Evolutionary conservation across 305 asterid species (phyloP).

Genomic region (Fraxinus platypoda): DNA sequence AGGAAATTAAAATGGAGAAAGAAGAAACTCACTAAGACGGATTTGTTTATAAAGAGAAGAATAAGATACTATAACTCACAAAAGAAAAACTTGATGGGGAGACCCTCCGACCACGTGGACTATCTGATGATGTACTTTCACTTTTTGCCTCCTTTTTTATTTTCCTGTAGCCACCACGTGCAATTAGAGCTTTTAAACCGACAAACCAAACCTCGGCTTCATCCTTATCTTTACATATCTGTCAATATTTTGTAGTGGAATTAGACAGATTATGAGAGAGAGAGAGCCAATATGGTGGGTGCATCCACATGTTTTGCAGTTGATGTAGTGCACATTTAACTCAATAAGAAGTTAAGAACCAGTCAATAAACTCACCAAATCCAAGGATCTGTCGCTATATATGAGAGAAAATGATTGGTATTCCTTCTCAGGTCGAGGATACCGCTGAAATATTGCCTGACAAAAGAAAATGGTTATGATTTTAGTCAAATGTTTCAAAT

Average conservation of each 20-base stretch:
- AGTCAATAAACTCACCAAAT: slow-evolving; percentile 57
- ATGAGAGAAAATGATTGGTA: slow-evolving; percentile 83
- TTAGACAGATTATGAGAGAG: slow-evolving; percentile 5
- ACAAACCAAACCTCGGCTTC: slow-evolving; percentile 94
- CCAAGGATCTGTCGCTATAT: slow-evolving; percentile 63
- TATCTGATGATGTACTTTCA: slow-evolving; percentile 45
- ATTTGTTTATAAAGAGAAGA: slow-evolving; percentile 10
- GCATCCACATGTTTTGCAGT: background rate
- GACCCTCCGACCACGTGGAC: slow-evolving; percentile 47
- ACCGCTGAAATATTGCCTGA: slow-evolving; percentile 69
- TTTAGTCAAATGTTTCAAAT: slow-evolving; percentile 26
- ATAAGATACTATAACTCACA: slow-evolving; percentile 40
- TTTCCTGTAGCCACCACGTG: slow-evolving; percentile 50
- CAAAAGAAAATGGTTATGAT: slow-evolving; percentile 13
- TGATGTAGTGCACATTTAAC: slow-evolving; percentile 4
- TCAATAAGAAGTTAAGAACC: slow-evolving; percentile 15
- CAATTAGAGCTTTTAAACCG: slow-evolving; percentile 74
- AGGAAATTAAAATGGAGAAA: slow-evolving; percentile 16
- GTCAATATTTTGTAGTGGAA: slow-evolving; percentile 25
- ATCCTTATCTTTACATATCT: slow-evolving; percentile 97
- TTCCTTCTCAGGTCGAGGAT: slow-evolving; percentile 85
- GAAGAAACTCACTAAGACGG: background rate
- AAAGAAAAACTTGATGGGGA: slow-evolving; percentile 39
- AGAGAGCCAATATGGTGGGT: background rate
- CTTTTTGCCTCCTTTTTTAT: slow-evolving; percentile 44